Percentiles rank a stretch among this genome's conserved stretches.
Evolutionary conservation across 1,284 basidiomycete genomes (phyloP).

Genomic region (Marasmius fiardii): DNA sequence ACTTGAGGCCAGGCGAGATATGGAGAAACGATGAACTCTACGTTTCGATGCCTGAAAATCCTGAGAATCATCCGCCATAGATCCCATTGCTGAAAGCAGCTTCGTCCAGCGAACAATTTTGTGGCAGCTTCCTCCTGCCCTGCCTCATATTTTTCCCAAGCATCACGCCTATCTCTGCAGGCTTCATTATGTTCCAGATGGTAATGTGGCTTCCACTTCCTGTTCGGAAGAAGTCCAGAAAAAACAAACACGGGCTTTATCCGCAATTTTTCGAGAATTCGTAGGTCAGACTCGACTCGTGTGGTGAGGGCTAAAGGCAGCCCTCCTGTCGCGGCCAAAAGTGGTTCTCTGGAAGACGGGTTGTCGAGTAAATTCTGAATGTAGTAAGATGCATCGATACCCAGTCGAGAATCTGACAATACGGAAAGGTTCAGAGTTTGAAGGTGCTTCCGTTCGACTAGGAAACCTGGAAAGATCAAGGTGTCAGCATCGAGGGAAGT

Average conservation of each 20-base stretch:
- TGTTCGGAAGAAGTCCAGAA: conserved; percentile 75
- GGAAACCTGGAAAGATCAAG: conserved; percentile 58
- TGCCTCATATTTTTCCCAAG: conserved; percentile 88
- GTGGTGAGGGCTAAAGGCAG: conserved; percentile 82
- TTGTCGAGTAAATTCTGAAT: conserved; percentile 77
- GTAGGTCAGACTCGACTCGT: conserved; percentile 90
- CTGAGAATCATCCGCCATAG: conserved; percentile 90
- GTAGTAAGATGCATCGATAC: conserved; percentile 95
- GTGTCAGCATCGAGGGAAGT: neutral
- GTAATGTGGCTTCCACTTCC: conserved; percentile 59
- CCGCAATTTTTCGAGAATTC: conserved; percentile 82
- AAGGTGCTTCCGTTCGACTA: conserved; percentile 84
- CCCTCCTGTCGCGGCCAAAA: conserved; percentile 93
- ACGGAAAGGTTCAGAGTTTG: conserved; percentile 81
- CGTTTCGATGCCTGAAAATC: conserved; percentile 92
- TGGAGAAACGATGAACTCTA: conserved; percentile 95
- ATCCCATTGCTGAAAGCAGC: conserved; percentile 73
- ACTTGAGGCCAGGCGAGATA: conserved; percentile 95
- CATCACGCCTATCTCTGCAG: conserved; percentile 73
- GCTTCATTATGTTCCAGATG: conserved; percentile 66
- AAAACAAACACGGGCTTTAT: conserved; percentile 99
- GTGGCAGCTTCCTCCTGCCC: conserved; percentile 87
- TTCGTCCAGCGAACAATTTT: conserved; percentile 75
- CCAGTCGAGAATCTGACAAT: conserved; percentile 90
- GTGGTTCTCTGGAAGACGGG: conserved; percentile 79